Conservation (phyloP, 2,329 filamentous ascomycete species). For the Sphaerulina vaccinii region DNA sequence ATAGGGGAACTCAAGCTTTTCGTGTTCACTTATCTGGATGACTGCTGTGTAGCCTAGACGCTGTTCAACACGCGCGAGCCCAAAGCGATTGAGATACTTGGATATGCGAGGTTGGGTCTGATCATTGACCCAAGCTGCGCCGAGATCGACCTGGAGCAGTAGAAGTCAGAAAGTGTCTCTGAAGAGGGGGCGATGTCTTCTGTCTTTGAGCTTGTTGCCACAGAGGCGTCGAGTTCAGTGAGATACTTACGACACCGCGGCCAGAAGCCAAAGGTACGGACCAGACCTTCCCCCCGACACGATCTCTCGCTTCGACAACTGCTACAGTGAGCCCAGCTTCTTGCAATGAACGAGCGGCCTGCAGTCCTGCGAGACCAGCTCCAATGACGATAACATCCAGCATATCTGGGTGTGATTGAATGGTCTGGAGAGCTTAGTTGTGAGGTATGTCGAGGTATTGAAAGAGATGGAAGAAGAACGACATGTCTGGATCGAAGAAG, state of each 20-base stretch:
- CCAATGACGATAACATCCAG: conserved; percentile 19
- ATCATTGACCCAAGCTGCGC: conserved; percentile 61
- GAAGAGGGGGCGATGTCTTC: too few relatives aligned
- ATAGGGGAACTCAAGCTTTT: conserved; percentile 30
- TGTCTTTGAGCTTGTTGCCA: too few relatives aligned
- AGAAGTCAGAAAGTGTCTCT: too few relatives aligned
- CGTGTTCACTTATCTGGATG: background rate
- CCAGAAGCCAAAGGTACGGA: conserved; percentile 4
- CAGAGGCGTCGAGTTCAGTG: too few relatives aligned
- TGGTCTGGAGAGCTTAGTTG: background rate
- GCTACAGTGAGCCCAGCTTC: conserved; percentile 24
- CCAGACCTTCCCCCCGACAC: conserved; percentile 31
- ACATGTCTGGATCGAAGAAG: background rate
- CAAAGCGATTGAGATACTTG: background rate
- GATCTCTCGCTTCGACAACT: conserved; percentile 32
- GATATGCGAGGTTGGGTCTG: conserved; percentile 45
- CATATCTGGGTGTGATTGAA: background rate
- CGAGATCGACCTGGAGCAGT: too few relatives aligned
- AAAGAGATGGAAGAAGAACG: background rate
- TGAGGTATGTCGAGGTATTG: background rate
- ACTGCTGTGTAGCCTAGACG: conserved; percentile 4
- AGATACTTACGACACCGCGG: conserved; percentile 40
- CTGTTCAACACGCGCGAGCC: conserved; percentile 2
- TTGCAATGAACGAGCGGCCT: conserved; percentile 26
- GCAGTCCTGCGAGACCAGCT: conserved; percentile 32